Evolutionary conservation across 163 green algal species (phyloP).

Genomic region (Chlorella variabilis): DNA sequence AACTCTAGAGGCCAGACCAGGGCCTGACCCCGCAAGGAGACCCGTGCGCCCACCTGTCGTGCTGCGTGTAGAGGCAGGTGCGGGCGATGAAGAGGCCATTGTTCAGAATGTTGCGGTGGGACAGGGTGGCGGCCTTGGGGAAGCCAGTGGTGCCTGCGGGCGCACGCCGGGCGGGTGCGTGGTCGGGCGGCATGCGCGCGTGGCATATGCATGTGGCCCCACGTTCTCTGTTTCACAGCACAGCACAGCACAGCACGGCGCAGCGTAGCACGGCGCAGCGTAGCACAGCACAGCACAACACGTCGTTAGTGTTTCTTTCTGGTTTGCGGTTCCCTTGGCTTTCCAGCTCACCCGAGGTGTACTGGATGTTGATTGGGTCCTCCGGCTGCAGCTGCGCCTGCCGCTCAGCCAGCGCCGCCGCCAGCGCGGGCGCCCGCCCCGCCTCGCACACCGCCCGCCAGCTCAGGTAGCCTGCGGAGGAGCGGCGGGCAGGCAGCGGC

Average conservation of each 20-base stretch:
- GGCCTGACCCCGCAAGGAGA: no score
- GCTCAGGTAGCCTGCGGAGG: slow-evolving; percentile 21
- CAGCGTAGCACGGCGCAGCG: no score
- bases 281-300: no score
- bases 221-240: no score
- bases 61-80: slow-evolving; percentile 9
- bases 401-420: neutral
- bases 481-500: neutral
- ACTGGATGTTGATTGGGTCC: slow-evolving; percentile 35
- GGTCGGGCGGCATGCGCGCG: no score
- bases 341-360: slow-evolving; percentile 6
- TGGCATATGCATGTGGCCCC: no score
- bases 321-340: no score
- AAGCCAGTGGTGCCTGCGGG: slow-evolving; percentile 19
- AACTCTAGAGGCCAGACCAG: no score
- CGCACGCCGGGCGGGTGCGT: no score
- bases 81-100: slow-evolving; percentile 45
- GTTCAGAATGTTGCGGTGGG: slow-evolving; percentile 54
- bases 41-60: slow-evolving; percentile 35
- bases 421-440: neutral
- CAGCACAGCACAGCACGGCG: no score
- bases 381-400: slow-evolving; percentile 14
- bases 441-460: slow-evolving; percentile 9
- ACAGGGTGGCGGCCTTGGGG: slow-evolving; percentile 49
- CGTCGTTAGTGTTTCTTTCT: no score